Percentiles rank a stretch among this genome's conserved stretches.
Conservation (phyloP, 305 asterid genomes). For the Ajuga reptans region DNA sequence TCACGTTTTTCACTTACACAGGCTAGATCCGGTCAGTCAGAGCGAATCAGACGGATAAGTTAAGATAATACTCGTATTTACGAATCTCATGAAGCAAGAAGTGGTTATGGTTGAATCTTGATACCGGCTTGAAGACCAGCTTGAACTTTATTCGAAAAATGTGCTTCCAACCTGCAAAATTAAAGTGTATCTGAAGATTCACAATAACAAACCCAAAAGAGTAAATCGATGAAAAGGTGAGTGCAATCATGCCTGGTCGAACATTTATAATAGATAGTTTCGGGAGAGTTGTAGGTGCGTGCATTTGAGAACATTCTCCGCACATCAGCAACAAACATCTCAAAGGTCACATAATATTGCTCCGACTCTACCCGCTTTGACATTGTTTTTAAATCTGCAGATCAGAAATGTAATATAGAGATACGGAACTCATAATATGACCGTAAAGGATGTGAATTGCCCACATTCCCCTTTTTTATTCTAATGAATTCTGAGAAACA, state of each 20-base stretch:
- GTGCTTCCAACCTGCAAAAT: conserved; percentile 61
- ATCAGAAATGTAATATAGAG: not conserved
- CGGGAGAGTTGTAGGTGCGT: conserved; percentile 88
- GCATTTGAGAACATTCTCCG: conserved; percentile 86
- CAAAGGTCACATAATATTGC: conserved; percentile 75
- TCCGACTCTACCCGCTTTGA: conserved; percentile 91
- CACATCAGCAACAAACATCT: conserved; percentile 85
- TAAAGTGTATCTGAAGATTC: not conserved
- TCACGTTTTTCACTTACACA: not conserved
- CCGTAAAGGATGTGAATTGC: not conserved
- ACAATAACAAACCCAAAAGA: not conserved
- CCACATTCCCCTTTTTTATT: not conserved
- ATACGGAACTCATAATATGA: not conserved
- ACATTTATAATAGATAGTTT: conserved; percentile 87
- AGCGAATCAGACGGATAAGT: not conserved
- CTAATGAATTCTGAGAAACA: not conserved
- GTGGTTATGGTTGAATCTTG: conserved; percentile 50
- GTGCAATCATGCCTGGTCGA: conserved; percentile 59
- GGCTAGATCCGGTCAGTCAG: not conserved
- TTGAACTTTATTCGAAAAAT: conserved; percentile 67
- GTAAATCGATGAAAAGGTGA: not conserved
- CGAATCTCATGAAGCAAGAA: not conserved
- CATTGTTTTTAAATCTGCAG: conserved; percentile 78
- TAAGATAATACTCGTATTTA: not conserved
- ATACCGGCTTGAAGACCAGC: conserved; percentile 61